phyloP scores from a whole-genome alignment of 305 asterid genomes.

The Petunia hybrid region DNA sequence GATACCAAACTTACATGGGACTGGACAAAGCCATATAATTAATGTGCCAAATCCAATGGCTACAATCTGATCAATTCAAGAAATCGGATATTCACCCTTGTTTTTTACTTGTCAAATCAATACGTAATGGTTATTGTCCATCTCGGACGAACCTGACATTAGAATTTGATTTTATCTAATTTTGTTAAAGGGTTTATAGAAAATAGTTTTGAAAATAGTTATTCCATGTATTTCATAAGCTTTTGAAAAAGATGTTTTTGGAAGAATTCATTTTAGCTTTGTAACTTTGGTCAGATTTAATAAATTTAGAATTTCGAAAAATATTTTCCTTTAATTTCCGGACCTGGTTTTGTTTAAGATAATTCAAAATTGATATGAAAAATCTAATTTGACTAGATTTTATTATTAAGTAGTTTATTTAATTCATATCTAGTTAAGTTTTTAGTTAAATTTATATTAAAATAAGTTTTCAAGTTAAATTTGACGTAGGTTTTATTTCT shows the following conservation, averaged over 20 bases:
- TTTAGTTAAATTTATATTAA: too few relatives aligned
- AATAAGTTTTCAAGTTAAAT: too few relatives aligned
- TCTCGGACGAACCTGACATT: neutral
- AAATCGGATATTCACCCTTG: neutral
- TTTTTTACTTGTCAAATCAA: neutral
- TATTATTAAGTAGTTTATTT: too few relatives aligned
- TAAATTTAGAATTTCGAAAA: too few relatives aligned
- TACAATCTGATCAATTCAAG: neutral
- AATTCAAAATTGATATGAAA: too few relatives aligned
- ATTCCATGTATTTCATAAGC: neutral
- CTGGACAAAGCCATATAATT: neutral
- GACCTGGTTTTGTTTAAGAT: too few relatives aligned
- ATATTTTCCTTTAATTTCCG: neutral
- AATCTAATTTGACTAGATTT: too few relatives aligned
- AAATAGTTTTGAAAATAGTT: neutral
- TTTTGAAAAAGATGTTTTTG: neutral
- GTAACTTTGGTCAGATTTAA: too few relatives aligned
- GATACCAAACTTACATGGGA: conserved; percentile 15
- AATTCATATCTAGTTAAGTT: too few relatives aligned
- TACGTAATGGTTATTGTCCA: neutral
- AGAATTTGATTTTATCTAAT: neutral
- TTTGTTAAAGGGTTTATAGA: neutral
- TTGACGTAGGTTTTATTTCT: too few relatives aligned
- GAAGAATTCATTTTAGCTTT: neutral
- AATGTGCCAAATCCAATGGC: neutral